Base-by-base conservation (phyloP, 202 grass and related monocot genomes). In the Setaria viridis region DNA sequence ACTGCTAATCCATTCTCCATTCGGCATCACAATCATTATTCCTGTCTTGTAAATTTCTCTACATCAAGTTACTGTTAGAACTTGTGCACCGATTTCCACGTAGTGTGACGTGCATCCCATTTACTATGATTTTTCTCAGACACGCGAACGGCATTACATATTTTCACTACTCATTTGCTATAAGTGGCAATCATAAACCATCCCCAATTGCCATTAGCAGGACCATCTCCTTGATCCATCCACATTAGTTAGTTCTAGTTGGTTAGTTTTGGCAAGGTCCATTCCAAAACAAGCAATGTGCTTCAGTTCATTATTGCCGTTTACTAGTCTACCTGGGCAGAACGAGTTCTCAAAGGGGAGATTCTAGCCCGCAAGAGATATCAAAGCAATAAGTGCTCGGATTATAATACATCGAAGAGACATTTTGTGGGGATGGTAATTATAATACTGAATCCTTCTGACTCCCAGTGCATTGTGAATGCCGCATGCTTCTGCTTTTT, bases 111-210 rank as follows among this genome's bases (percentile, higher is more conserved):
- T 0, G 25, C 75, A 50, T 58, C 69, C 17, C n/a, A 51, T 67
- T 58, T 29, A 57, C 56, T 41, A 65, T n/a, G 10, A 35, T 29
- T 49, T 80, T 43, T 20, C 51, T 21, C 7, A 73, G 53, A 14
- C 74, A 90, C 2, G 59, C 73, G 9, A 64, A 15, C n/a, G 0
- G 32, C 59, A 6, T 37, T 19, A 39, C 50, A n/a, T 9, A 15
- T 80, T 62, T 80, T 87, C 4, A 64, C 10, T 62, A 46, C 74
- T 35, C 60, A 80, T 74, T 67, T 53, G 14, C 51, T 57, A 64
- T 84, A 84, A 90, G 80, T 85, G 47, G 89, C 2, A 72, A 87
- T 87, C 70, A 87, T 85, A 81, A 65, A 65, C 70, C 37, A 58
- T 58, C 1, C 39, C 85, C 62, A 74, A 69, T 87, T 70, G 69